Base-by-base conservation (phyloP, 192 early-diverging fungal genomes). In the Linnemannia elongata region DNA sequence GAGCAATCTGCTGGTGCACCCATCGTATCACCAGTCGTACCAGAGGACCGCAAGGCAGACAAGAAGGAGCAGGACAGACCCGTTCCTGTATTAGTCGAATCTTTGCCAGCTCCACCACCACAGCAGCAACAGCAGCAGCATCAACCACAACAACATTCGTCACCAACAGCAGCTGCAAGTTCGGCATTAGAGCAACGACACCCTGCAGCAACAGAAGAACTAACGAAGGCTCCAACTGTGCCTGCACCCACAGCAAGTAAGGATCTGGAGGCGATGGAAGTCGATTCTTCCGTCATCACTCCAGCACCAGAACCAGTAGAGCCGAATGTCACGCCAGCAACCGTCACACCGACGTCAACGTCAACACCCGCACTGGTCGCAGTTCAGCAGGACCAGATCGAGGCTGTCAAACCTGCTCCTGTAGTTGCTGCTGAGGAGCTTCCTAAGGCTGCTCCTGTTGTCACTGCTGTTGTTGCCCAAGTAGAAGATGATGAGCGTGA, bases 401-500 rank as follows among this genome's bases (percentile, higher is more conserved):
- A 66, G 12, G 30, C 13, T 33, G 30, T 33, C 60, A 33, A 66
- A 20, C 9, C 69, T 20, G 69, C 20, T 42, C 38, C 69, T 6
- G 38, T 12, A 15, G 69, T 41, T 71, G 33, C 38, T 38, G 24
- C 4, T 9, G 39, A 71, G 18, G 38, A 71, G 22, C 27, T 30
- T 12, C 60, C 12, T 30, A 66, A 66, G n/a, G n/a, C 47, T 2
- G 72, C 49, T 20, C 49, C 18, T 52, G 18, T 33, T 13, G 27
- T 27, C 52, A 0, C 72, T 33, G 4, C 44, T n/a, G n/a, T n/a
- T 36, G 45, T 18, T n/a, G 30, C 27, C 33, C 27, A 3, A 9
- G 24, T 24, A 12, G 60, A 66, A 6, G 60, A 30, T 0, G 74
- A 63, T 15, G 79, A 77, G 24, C 70, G 55, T 30, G 85, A 87